These are phyloP conservation scores for Debaryomyces prosopidis DNA, from an alignment of 805 yeast genomes.

Conservation along the genomic window DNA sequence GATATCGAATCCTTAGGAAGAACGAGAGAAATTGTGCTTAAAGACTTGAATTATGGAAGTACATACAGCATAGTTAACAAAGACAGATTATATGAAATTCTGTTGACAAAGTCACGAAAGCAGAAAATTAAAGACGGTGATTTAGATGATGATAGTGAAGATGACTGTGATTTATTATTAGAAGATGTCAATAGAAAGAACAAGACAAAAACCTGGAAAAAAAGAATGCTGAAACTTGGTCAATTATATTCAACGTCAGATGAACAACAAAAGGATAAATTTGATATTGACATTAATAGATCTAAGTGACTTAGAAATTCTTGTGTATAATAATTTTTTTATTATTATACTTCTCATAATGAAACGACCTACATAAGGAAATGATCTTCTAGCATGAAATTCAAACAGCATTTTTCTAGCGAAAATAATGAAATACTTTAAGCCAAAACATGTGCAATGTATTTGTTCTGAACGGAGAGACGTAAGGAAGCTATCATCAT, in stretches of 20 bases:
- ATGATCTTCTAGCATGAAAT: too few species aligned
- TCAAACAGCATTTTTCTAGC: too few species aligned
- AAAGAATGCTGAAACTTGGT: conserved; percentile 40
- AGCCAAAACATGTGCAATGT: too few species aligned
- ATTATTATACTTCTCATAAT: too few species aligned
- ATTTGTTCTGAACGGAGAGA: too few species aligned
- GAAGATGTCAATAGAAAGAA: conserved; percentile 54
- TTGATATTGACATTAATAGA: conserved; percentile 12
- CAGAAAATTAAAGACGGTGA: conserved; percentile 23
- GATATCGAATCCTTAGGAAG: conserved; percentile 78
- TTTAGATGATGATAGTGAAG: conserved; percentile 9
- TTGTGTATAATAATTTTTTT: too few species aligned
- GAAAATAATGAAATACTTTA: too few species aligned
- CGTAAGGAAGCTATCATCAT: too few species aligned
- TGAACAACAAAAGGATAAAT: conserved; percentile 1
- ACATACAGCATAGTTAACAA: conserved; percentile 31
- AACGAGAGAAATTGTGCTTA: conserved; percentile 72
- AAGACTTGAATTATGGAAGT: conserved; percentile 62
- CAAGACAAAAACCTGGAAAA: conserved; percentile 55
- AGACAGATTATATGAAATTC: conserved; percentile 12
- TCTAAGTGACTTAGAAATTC: too few species aligned
- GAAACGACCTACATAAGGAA: too few species aligned
- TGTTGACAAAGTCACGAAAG: conserved; percentile 15
- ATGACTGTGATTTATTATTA: conserved; percentile 50
- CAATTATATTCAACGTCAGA: conserved; percentile 19